These are phyloP conservation scores for Hyaloscypha hepaticicola DNA, from an alignment of 495 filamentous ascomycete species.

Conservation along the genomic window DNA sequence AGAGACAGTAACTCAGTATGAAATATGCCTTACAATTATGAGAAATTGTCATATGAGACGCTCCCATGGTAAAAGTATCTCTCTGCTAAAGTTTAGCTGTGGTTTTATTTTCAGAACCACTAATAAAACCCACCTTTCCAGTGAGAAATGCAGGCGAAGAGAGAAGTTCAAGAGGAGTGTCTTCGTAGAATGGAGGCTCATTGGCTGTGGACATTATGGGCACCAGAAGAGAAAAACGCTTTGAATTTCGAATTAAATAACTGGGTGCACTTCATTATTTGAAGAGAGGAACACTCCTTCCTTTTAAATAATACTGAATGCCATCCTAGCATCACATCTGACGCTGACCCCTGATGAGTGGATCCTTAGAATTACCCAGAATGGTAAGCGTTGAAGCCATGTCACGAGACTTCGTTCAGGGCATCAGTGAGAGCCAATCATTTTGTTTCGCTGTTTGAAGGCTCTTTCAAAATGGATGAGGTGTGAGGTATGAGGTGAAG, in stretches of 20 bases:
- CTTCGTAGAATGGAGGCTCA: neutral
- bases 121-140: constrained; percentile 1
- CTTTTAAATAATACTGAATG: neutral
- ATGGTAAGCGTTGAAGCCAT: neutral
- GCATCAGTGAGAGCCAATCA: neutral
- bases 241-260: neutral
- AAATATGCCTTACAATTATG: too few species aligned
- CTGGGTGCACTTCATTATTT: neutral
- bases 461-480: neutral
- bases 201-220: neutral
- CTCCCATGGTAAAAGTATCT: constrained; percentile 31
- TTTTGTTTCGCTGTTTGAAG: neutral
- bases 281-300: neutral
- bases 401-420: neutral
- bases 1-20: too few species aligned
- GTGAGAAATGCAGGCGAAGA: neutral
- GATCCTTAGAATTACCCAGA: neutral
- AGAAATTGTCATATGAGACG: constrained; percentile 42
- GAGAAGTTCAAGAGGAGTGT: constrained; percentile 13
- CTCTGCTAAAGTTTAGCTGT: constrained; percentile 5
- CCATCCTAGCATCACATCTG: neutral
- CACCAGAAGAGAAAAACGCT: neutral
- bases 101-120: neutral
- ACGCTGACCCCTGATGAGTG: neutral
- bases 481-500: too few species aligned